Conservation (phyloP, 306 rosid genomes). For the Sicyos edulis region DNA sequence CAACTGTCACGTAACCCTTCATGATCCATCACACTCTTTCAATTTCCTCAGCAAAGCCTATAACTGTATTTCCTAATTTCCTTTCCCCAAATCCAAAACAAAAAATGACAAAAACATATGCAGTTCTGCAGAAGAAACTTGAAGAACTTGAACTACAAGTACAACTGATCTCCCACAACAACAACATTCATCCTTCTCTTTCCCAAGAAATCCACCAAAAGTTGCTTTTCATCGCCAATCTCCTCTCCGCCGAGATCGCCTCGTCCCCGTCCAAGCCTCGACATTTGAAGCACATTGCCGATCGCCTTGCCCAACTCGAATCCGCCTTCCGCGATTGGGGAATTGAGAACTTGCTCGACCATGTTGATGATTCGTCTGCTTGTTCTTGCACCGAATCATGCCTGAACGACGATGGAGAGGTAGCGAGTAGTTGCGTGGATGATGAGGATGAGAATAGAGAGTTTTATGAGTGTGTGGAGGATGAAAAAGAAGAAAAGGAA, state of each 20-base stretch:
- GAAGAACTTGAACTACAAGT: constrained; percentile 16
- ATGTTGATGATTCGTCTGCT: background rate
- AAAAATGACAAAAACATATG: constrained; percentile 14
- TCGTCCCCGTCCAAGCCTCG: constrained; percentile 16
- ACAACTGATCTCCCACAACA: constrained; percentile 4
- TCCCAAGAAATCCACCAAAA: background rate
- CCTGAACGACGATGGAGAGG: constrained; percentile 17
- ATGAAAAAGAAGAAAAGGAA: background rate
- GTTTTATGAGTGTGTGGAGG: constrained; percentile 14
- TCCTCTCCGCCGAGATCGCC: constrained; percentile 19
- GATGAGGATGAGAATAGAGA: background rate
- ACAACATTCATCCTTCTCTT: background rate
- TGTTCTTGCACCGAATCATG: constrained; percentile 22
- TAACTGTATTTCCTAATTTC: background rate
- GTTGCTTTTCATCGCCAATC: constrained; percentile 8
- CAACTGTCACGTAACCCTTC: constrained; percentile 11
- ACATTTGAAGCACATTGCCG: constrained; percentile 13
- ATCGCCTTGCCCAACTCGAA: constrained; percentile 3
- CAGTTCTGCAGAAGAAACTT: constrained; percentile 19
- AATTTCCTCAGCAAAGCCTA: background rate
- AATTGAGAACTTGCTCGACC: background rate
- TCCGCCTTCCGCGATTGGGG: background rate
- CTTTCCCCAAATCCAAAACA: background rate
- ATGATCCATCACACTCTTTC: too few relatives aligned
- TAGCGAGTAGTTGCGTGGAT: background rate